Percentiles rank a stretch among this genome's conserved stretches.
Evolutionary conservation across 169 alveolate genomes (phyloP).

Genomic region (Cryptosporidium bovis): DNA sequence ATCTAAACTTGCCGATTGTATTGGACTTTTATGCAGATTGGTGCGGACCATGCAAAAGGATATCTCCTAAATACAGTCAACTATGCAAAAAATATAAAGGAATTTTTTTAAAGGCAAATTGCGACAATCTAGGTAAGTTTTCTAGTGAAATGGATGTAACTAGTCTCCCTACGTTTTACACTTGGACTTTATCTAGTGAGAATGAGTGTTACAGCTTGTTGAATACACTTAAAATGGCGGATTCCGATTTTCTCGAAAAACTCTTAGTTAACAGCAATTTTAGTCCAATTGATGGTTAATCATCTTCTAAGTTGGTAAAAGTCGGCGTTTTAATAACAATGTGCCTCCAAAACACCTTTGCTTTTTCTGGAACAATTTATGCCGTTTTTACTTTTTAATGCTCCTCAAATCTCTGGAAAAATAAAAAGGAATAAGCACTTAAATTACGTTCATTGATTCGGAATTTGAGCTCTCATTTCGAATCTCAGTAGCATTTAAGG

Average conservation of each 20-base stretch:
- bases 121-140: not conserved
- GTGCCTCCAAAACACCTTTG: too few species aligned
- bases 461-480: too few species aligned
- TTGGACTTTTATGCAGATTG: slow-evolving; percentile 57
- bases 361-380: too few species aligned
- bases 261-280: not conserved
- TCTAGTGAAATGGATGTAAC: slow-evolving; percentile 4
- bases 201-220: not conserved
- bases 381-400: too few species aligned
- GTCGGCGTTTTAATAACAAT: too few species aligned
- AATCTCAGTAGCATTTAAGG: too few species aligned
- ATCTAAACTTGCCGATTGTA: slow-evolving; percentile 26
- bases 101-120: slow-evolving; percentile 33
- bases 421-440: too few species aligned
- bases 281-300: too few species aligned
- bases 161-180: slow-evolving; percentile 62
- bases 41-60: slow-evolving; percentile 69
- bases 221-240: slow-evolving; percentile 21
- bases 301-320: too few species aligned
- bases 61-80: slow-evolving; percentile 1
- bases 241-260: slow-evolving; percentile 30
- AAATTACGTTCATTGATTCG: too few species aligned
- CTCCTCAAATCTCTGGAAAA: too few species aligned
- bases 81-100: slow-evolving; percentile 32
- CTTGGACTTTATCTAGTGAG: slow-evolving; percentile 16